Base-by-base conservation (phyloP, 2,329 filamentous ascomycete genomes). In the Penicillium frequentans region DNA sequence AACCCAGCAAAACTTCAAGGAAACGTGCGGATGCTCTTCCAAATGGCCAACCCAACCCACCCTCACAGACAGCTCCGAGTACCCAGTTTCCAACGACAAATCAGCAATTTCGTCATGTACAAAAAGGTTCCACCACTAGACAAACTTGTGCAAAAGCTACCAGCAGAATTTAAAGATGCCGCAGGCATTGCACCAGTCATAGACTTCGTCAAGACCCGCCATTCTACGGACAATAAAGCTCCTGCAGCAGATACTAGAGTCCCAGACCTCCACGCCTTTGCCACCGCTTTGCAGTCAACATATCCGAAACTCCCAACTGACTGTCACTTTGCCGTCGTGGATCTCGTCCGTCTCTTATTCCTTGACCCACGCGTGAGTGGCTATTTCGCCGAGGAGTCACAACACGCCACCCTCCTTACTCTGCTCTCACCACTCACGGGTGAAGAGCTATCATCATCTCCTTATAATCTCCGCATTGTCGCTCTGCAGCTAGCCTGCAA, bases 401-500 rank as follows among this genome's bases (percentile, higher is more conserved):
- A 79, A 9, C 86, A 90, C 56, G 75, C 77, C 52, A 91, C 89
- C 0, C 77, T 93, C 14, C 70, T 81, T 33, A 78, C 83, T 0
- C 74, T 96, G 2, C 68, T 74, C 31, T 63, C 68, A 1, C 74
- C 79, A n/a, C 75, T 91, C 45, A 56, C 63, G 3, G 35, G 55
- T 21, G 56, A 86, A 84, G 71, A 77, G 6, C 79, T 84, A 31
- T 69, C 77, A 9, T 73, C 78, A 1, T 90, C 87, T 42, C 91
- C 91, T 0, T 97, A 97, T 70, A 87, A 90, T 5, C 82, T 96
- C 1, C 88, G 91, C 14, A 85, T 97, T 2, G 90, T 96, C 16
- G 89, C 91, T 0, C 77, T 96, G 11, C 93, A 97, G 65, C 83
- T 93, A 67, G 84, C 86, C 1, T 96, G 91, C 76, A 98, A 97